These are phyloP conservation scores for Suhomyces bribrorum DNA, from an alignment of 1,139 yeast species.

Conservation along the genomic window DNA sequence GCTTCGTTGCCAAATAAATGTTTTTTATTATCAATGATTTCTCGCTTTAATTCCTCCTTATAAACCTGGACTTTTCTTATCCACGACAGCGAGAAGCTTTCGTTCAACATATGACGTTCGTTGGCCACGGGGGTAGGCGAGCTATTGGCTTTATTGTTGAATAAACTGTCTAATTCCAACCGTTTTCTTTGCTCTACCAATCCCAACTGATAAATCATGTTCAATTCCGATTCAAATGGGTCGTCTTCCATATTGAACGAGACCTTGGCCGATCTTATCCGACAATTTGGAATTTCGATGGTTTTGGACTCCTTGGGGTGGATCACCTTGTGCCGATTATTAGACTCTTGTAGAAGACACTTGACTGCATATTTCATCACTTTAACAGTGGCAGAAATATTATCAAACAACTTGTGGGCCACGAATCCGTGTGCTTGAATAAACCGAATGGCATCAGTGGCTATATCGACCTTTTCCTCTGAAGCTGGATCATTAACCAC, in stretches of 20 bases:
- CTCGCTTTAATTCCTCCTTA: slow-evolving; percentile 40
- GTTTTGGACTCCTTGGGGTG: slow-evolving; percentile 44
- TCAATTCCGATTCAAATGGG: slow-evolving; percentile 79
- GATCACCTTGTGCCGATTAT: slow-evolving; percentile 15
- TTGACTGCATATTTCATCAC: slow-evolving; percentile 54
- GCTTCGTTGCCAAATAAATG: slow-evolving; percentile 49
- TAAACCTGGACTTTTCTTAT: slow-evolving; percentile 53
- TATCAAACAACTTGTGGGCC: slow-evolving; percentile 62
- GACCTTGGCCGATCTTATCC: slow-evolving; percentile 49
- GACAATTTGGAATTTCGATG: slow-evolving; percentile 52
- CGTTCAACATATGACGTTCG: slow-evolving; percentile 11
- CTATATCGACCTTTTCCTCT: slow-evolving; percentile 20
- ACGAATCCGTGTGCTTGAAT: slow-evolving; percentile 56
- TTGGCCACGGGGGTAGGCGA: slow-evolving; percentile 15
- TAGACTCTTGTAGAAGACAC: slow-evolving; percentile 38
- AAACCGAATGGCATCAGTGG: slow-evolving; percentile 36
- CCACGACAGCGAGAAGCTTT: slow-evolving; percentile 38
- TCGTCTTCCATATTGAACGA: slow-evolving; percentile 70
- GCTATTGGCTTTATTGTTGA: slow-evolving; percentile 39
- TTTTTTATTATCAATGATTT: slow-evolving; percentile 53
- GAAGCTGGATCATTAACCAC: slow-evolving; percentile 19
- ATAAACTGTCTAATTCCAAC: slow-evolving; percentile 54
- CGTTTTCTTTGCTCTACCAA: slow-evolving; percentile 68
- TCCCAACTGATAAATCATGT: slow-evolving; percentile 77
- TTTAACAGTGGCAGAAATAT: slow-evolving; percentile 55